These are phyloP conservation scores for Talaromyces marneffei DNA, from an alignment of 2,329 filamentous ascomycete species.

Conservation along the genomic window DNA sequence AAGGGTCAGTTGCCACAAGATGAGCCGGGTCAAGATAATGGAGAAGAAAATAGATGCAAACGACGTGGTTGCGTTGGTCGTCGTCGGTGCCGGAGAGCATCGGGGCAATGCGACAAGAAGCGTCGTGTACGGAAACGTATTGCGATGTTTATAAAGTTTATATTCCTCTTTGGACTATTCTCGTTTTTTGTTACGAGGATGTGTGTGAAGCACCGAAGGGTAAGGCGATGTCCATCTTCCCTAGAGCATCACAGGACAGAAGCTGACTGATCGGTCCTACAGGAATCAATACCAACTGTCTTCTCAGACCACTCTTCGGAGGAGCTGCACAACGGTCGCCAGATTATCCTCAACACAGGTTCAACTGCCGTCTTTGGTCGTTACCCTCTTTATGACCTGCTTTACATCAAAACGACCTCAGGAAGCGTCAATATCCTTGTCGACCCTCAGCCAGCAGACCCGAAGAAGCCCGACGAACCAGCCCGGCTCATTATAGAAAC, in stretches of 20 bases:
- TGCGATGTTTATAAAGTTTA: conserved; percentile 3
- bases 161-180: background rate
- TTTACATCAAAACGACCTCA: conserved; percentile 26
- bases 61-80: conserved; percentile 2
- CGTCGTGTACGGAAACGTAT: conserved; percentile 3
- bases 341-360: conserved; percentile 19
- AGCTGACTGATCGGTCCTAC: background rate
- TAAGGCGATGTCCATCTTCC: background rate
- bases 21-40: background rate
- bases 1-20: background rate
- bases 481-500: conserved; percentile 25
- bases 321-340: conserved; percentile 8
- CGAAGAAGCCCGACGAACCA: conserved; percentile 21
- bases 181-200: conserved; percentile 8
- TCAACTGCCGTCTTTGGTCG: conserved; percentile 22
- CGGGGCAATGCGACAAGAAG: background rate
- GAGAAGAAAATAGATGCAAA: background rate
- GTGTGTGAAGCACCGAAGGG: background rate
- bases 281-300: background rate
- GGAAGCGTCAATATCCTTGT: conserved; percentile 27
- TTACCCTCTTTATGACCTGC: conserved; percentile 29
- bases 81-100: conserved; percentile 1
- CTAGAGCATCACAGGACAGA: background rate
- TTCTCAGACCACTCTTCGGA: background rate
- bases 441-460: conserved; percentile 28